Base-by-base conservation (phyloP, 1,284 basidiomycete genomes). In the Porogramme epimiltina region DNA sequence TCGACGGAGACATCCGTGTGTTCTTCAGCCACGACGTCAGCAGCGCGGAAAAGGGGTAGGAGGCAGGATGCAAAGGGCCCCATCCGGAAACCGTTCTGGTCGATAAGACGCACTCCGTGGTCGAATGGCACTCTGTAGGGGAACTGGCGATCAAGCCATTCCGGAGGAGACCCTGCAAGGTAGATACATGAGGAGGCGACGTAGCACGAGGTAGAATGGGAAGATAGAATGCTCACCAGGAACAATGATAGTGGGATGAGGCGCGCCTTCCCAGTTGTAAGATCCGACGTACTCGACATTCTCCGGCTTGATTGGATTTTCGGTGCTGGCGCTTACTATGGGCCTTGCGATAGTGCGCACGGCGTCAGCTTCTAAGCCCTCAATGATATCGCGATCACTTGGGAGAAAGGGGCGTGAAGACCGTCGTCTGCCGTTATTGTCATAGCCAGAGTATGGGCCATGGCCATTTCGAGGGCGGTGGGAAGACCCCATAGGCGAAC, bases 71-170 rank as follows among this genome's bases (percentile, higher is more conserved):
- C 62, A 9, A 18, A 6, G 3, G 73, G 69, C 55, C 47, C 51
- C 57, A 78, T 70, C 26, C 75, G 68, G 59, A 70, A 74, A 0
- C 71, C 75, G 58, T 84, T 81, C 57, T 84, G 80, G 62, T 85
- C 78, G 15, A 72, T 59, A 56, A 74, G 78, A 9, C 62, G 60
- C 3, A 68, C 33, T 0, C 77, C 80, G 3, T 58, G 68, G 63
- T 85, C 83, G 15, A 71, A 70, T n/a, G 70, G 64, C 22, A 85
- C 76, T 13, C 64, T 70, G 59, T 75, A 79, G 0, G 81, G 81
- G 9, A 70, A 59, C 0, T 69, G 45, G 28, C 69, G 70, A 45
- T 78, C 71, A 22, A 54, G 66, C 82, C 83, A 85, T 47, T 71
- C 65, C 0, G 72, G 72, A 1, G 82, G 81, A 11, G 76, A 79